Conservation (phyloP, 192 early-diverging fungal species). For the Linnemannia zychae region DNA sequence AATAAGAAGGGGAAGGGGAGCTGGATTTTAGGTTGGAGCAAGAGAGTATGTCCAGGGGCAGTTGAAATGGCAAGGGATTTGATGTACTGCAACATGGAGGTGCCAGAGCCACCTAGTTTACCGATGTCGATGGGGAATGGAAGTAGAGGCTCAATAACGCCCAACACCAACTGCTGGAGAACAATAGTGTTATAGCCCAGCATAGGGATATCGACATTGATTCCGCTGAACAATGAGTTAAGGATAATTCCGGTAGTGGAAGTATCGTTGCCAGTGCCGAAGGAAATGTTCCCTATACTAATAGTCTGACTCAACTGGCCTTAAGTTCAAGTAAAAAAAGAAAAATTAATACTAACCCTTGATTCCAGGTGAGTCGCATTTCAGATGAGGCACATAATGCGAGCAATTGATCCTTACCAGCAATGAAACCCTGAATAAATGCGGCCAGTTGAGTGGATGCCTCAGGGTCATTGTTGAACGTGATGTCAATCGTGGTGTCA, state of each 20-base stretch:
- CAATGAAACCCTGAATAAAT: slow-evolving; percentile 33
- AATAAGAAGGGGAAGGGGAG: slow-evolving; percentile 36
- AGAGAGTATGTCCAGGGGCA: slow-evolving; percentile 42
- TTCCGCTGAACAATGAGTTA: slow-evolving; percentile 39
- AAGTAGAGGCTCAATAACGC: slow-evolving; percentile 21
- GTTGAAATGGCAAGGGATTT: slow-evolving; percentile 40
- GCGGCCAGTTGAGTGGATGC: slow-evolving; percentile 32
- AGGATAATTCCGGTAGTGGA: slow-evolving; percentile 22
- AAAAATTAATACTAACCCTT: not conserved
- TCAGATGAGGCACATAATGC: not conserved
- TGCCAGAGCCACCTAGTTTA: slow-evolving; percentile 22
- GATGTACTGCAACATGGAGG: slow-evolving; percentile 30
- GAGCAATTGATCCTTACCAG: not conserved
- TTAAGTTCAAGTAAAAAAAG: not conserved
- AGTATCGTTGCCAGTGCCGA: slow-evolving; percentile 18
- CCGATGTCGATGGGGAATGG: slow-evolving; percentile 49
- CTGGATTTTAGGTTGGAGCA: slow-evolving; percentile 39
- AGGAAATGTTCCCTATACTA: slow-evolving; percentile 47
- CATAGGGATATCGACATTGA: slow-evolving; percentile 38
- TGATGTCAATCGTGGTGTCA: slow-evolving; percentile 33
- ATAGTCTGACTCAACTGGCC: slow-evolving; percentile 42
- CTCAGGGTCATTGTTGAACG: slow-evolving; percentile 39
- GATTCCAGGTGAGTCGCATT: not conserved
- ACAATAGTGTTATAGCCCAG: slow-evolving; percentile 39
- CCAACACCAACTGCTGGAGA: slow-evolving; percentile 24